Conservation (phyloP, 2,329 filamentous ascomycete genomes). For the Exophiala alcalophila region DNA sequence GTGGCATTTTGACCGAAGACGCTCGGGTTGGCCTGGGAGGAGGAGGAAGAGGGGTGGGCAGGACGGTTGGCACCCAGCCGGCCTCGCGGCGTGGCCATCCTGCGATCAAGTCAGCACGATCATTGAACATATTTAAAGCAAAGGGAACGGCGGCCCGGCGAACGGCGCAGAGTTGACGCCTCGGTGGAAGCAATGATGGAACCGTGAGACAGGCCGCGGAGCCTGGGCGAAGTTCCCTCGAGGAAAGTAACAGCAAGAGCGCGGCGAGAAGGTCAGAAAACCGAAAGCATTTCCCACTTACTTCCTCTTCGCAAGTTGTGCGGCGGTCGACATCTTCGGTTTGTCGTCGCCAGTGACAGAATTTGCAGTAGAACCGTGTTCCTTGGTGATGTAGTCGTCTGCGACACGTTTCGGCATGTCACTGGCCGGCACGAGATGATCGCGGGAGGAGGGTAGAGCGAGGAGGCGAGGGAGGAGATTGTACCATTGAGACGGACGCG, state of each 20-base stretch:
- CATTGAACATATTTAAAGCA: neutral
- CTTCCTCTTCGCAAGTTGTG: constrained; percentile 55
- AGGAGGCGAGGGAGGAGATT: constrained; percentile 2
- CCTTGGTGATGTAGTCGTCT: constrained; percentile 28
- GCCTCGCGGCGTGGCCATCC: constrained; percentile 24
- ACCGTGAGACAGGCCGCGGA: no score
- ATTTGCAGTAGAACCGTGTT: constrained; percentile 27
- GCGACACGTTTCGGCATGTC: constrained; percentile 28
- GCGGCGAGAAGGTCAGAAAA: neutral
- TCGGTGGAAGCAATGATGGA: constrained; percentile 3
- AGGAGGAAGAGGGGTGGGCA: constrained; percentile 16
- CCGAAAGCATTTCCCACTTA: constrained; percentile 40
- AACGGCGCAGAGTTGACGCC: constrained; percentile 1
- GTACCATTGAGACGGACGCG: constrained; percentile 25
- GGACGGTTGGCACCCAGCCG: constrained; percentile 18
- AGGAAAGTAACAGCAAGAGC: constrained; percentile 8
- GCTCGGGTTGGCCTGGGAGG: constrained; percentile 8
- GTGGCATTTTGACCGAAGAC: constrained; percentile 13
- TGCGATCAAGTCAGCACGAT: constrained; percentile 12
- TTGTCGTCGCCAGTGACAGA: constrained; percentile 35
- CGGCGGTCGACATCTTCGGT: constrained; percentile 52
- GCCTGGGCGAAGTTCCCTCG: no score
- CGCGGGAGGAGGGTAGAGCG: constrained; percentile 32
- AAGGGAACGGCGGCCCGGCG: neutral
- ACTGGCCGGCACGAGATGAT: constrained; percentile 20